Percentiles rank a stretch among this genome's conserved stretches.
Evolutionary conservation across 108 stramenopile genomes (phyloP).

Genomic region (Skeletonema potamos): DNA sequence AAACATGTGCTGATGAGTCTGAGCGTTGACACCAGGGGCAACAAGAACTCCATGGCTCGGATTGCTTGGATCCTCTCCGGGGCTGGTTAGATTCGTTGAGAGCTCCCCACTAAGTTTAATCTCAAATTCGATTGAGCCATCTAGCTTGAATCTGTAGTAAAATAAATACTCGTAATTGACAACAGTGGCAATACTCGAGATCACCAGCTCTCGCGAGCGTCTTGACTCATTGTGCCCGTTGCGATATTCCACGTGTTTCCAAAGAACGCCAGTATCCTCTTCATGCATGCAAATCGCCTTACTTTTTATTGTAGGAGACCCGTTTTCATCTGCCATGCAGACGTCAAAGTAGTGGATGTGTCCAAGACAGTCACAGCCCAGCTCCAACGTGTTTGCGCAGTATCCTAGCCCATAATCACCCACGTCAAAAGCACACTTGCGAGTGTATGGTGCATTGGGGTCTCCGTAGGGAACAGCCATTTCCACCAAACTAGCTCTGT

Average conservation of each 20-base stretch:
- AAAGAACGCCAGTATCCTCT: conserved; percentile 71
- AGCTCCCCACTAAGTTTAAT: conserved; percentile 63
- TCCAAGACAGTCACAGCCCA: conserved; percentile 80
- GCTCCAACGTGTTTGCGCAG: conserved; percentile 57
- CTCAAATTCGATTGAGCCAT: conserved; percentile 58
- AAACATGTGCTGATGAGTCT: conserved; percentile 80
- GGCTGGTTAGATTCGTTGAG: conserved; percentile 62
- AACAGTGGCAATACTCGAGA: conserved; percentile 69
- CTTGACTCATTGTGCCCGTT: conserved; percentile 75
- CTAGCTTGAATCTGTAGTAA: conserved; percentile 59
- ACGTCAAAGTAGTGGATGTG: conserved; percentile 82
- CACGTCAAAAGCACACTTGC: conserved; percentile 67
- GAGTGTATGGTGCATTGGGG: conserved; percentile 51
- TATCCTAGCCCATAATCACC: conserved; percentile 57
- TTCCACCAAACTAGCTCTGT: conserved; percentile 64
- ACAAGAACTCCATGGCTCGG: conserved; percentile 62
- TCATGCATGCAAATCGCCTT: conserved; percentile 84
- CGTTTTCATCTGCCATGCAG: conserved; percentile 42
- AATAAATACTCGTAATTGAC: conserved; percentile 80
- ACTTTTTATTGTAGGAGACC: conserved; percentile 31
- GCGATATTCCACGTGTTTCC: conserved; percentile 80
- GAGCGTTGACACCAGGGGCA: conserved; percentile 70
- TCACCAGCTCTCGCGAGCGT: conserved; percentile 58
- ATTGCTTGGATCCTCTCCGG: conserved; percentile 36
- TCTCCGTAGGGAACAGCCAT: conserved; percentile 82